These are phyloP conservation scores for Alternaria sp. DNA, from an alignment of 2,329 filamentous ascomycete genomes.

Conservation along the genomic window DNA sequence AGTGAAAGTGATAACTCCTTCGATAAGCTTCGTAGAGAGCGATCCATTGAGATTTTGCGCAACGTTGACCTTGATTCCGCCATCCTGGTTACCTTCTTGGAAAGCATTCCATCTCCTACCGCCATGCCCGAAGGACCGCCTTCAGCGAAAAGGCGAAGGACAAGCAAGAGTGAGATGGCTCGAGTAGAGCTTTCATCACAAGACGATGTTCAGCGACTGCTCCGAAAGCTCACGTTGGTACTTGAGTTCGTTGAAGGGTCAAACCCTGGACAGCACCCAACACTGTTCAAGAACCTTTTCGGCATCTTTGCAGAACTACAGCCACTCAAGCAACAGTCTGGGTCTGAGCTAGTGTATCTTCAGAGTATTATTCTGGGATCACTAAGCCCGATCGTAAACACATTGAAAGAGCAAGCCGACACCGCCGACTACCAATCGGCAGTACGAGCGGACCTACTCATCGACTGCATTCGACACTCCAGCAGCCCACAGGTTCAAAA, in stretches of 20 bases:
- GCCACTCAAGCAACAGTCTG: slow-evolving; percentile 78
- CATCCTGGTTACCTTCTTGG: slow-evolving; percentile 74
- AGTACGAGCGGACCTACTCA: slow-evolving; percentile 86
- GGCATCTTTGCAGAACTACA: slow-evolving; percentile 85
- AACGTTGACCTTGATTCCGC: slow-evolving; percentile 75
- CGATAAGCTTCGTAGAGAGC: slow-evolving; percentile 55
- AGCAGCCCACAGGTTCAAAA: slow-evolving; percentile 94
- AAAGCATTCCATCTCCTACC: slow-evolving; percentile 74
- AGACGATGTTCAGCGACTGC: slow-evolving; percentile 68
- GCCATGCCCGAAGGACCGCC: slow-evolving; percentile 75
- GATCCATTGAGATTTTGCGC: slow-evolving; percentile 73
- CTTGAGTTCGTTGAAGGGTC: slow-evolving; percentile 87
- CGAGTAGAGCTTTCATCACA: slow-evolving; percentile 67
- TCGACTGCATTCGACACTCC: slow-evolving; percentile 92
- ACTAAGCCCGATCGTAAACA: slow-evolving; percentile 82
- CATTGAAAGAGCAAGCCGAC: slow-evolving; percentile 62
- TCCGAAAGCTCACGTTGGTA: slow-evolving; percentile 83
- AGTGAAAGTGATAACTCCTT: slow-evolving; percentile 40
- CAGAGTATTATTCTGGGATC: slow-evolving; percentile 84
- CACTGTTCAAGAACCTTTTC: slow-evolving; percentile 81
- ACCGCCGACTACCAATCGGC: slow-evolving; percentile 76
- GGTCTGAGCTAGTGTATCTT: slow-evolving; percentile 88
- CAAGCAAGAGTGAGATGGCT: slow-evolving; percentile 73
- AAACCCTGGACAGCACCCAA: slow-evolving; percentile 73
- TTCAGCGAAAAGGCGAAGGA: slow-evolving; percentile 78